Percentiles rank a stretch among this genome's conserved stretches.
phyloP scores from a whole-genome alignment of 352 stramenopile genomes.

The Pythium phragmitis region DNA sequence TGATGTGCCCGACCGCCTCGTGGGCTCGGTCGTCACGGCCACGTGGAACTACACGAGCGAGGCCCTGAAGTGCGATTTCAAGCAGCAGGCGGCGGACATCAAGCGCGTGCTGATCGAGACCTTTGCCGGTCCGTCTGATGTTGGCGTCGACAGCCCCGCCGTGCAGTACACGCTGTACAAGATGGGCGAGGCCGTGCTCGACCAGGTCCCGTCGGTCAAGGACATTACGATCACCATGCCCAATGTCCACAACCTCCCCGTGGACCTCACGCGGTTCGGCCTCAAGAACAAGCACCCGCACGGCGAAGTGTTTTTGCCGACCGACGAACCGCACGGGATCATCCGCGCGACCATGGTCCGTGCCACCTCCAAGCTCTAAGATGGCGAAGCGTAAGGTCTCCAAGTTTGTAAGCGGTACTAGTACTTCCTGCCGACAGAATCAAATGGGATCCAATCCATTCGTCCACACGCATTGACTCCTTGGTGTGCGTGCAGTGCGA shows the following conservation, averaged over 20 bases:
- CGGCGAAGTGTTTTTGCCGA: conserved; percentile 86
- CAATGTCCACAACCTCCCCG: conserved; percentile 89
- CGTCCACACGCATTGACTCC: no score
- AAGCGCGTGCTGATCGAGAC: conserved; percentile 71
- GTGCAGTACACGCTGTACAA: conserved; percentile 87
- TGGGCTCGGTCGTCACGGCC: conserved; percentile 72
- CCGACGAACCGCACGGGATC: conserved; percentile 85
- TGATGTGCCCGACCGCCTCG: conserved; percentile 73
- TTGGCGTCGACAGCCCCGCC: conserved; percentile 67
- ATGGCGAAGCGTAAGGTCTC: no score
- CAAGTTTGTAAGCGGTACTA: no score
- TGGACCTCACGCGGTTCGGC: conserved; percentile 81
- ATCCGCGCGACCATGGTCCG: conserved; percentile 82
- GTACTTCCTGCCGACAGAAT: no score
- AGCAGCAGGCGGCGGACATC: conserved; percentile 46
- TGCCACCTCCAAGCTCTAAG: conserved; percentile 51
- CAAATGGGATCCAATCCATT: no score
- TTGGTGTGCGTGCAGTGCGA: no score
- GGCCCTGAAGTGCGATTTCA: conserved; percentile 38
- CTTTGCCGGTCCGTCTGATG: conserved; percentile 78
- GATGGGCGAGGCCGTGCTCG: conserved; percentile 82
- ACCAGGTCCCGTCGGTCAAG: conserved; percentile 60
- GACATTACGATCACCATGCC: conserved; percentile 81
- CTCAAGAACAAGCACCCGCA: conserved; percentile 87
- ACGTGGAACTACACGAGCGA: conserved; percentile 71